Evolutionary conservation across 306 rosid species (phyloP).

Genomic region (Casuarina glauca): DNA sequence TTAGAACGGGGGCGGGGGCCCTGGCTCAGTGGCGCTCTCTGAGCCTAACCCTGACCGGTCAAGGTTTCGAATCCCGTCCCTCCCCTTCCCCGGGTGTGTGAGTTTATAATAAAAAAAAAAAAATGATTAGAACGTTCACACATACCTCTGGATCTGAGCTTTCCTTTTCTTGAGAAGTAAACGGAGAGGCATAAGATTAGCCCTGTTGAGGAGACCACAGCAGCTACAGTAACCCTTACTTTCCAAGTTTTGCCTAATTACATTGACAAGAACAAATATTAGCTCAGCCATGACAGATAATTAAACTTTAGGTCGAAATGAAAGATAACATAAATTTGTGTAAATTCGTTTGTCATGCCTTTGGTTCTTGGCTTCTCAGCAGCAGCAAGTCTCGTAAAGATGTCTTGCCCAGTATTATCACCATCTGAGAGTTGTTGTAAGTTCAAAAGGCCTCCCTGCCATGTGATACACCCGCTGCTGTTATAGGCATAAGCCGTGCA

Average conservation of each 20-base stretch:
- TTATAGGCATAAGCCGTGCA: constrained; percentile 1
- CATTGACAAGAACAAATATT: background rate
- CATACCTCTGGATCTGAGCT: background rate
- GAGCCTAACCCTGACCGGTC: too few species aligned
- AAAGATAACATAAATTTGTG: background rate
- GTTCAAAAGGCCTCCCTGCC: background rate
- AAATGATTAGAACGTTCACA: too few species aligned
- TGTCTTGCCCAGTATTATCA: background rate
- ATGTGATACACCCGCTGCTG: background rate
- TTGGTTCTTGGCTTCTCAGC: background rate
- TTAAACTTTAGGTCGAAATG: background rate
- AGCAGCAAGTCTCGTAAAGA: background rate
- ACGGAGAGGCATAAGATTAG: background rate
- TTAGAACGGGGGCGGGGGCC: too few species aligned
- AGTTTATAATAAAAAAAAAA: too few species aligned
- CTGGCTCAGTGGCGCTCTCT: too few species aligned
- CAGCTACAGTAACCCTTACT: background rate
- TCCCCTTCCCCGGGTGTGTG: too few species aligned
- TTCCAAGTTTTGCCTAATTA: background rate
- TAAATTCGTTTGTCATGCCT: background rate
- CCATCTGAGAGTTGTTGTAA: background rate
- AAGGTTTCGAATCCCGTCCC: too few species aligned
- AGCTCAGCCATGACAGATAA: background rate
- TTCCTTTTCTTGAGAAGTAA: background rate
- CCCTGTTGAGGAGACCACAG: background rate